Conservation (phyloP, 148 eudicot species). For the Rhododendron ovatum region DNA sequence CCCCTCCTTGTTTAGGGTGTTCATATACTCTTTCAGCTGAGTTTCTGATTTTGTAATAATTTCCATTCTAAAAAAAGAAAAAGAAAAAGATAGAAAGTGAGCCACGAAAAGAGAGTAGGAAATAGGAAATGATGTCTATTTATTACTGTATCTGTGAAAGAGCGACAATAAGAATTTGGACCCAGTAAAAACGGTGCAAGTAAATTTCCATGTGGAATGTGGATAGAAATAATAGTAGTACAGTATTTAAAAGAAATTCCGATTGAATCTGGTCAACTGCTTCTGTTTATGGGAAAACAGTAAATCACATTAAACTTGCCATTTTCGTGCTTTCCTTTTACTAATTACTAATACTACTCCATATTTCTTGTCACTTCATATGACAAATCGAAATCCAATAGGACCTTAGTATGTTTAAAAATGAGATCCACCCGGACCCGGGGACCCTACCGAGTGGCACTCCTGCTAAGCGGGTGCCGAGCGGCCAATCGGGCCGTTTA, state of each 20-base stretch:
- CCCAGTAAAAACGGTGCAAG: background rate
- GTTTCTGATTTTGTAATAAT: no score
- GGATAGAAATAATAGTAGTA: background rate
- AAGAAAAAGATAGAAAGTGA: background rate
- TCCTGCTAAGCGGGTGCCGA: no score
- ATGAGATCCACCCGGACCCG: background rate
- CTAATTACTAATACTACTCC: no score
- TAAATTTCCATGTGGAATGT: background rate
- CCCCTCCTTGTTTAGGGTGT: no score
- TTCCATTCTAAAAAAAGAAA: no score
- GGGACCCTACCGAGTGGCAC: no score
- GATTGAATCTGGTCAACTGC: background rate
- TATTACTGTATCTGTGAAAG: background rate
- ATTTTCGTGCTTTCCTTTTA: background rate
- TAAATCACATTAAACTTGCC: background rate
- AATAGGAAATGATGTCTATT: no score
- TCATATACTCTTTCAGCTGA: no score
- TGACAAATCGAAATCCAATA: background rate
- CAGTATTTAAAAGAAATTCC: background rate
- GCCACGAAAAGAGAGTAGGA: background rate
- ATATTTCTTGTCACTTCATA: background rate
- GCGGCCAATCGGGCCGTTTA: no score
- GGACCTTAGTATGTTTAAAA: background rate
- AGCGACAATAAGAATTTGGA: background rate
- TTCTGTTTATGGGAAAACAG: background rate